Evolutionary conservation across 2,329 filamentous ascomycete species (phyloP).

Genomic region (Fusarium chaquense): DNA sequence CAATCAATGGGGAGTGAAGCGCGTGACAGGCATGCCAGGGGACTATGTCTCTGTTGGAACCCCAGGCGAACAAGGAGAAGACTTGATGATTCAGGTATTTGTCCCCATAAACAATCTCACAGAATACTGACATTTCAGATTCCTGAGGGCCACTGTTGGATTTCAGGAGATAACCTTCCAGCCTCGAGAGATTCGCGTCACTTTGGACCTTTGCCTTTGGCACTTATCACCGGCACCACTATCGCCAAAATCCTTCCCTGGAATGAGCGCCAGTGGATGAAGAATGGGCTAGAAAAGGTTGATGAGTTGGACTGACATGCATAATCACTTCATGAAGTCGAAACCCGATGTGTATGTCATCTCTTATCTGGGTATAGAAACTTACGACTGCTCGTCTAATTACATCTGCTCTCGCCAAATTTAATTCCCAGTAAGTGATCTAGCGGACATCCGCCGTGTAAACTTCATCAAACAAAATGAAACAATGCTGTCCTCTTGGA

Average conservation of each 20-base stretch:
- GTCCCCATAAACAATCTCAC: accelerated
- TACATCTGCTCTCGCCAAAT: conserved; percentile 48
- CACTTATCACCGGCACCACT: conserved; percentile 85
- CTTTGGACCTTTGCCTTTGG: conserved; percentile 89
- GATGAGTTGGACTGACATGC: conserved; percentile 30
- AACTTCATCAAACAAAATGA: conserved; percentile 52
- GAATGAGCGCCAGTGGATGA: conserved; percentile 64
- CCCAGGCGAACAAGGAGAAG: conserved; percentile 61
- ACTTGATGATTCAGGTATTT: conserved; percentile 74
- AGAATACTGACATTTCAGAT: conserved; percentile 65
- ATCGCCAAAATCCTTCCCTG: conserved; percentile 71
- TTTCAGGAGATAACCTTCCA: conserved; percentile 87
- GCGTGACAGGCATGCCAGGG: conserved; percentile 80
- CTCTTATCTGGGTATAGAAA: conserved; percentile 49
- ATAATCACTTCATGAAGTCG: neutral
- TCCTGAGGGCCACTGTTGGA: conserved; percentile 91
- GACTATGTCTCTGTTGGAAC: conserved; percentile 79
- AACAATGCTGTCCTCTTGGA: conserved; percentile 36
- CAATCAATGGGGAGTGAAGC: conserved; percentile 76
- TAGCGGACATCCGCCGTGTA: conserved; percentile 48
- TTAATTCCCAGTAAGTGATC: conserved; percentile 36
- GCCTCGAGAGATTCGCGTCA: conserved; percentile 87
- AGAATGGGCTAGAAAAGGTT: conserved; percentile 57
- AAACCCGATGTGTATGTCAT: conserved; percentile 40
- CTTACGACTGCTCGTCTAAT: conserved; percentile 51